These are phyloP conservation scores for Hirsutella minnesotensis DNA, from an alignment of 2,329 filamentous ascomycete genomes.

Conservation along the genomic window DNA sequence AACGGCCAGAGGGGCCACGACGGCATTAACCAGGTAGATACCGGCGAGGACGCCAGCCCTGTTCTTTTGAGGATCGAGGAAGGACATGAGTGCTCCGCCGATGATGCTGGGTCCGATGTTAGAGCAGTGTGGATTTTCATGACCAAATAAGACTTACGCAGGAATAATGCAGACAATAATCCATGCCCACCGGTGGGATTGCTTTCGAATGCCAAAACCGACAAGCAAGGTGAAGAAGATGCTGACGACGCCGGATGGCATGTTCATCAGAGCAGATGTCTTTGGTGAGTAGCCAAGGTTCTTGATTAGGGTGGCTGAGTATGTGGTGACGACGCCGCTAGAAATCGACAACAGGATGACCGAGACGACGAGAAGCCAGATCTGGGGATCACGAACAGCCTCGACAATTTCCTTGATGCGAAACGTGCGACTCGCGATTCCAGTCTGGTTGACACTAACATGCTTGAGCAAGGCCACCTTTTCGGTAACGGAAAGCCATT, in stretches of 20 bases:
- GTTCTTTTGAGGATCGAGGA: conserved; percentile 29
- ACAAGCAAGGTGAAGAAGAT: conserved; percentile 39
- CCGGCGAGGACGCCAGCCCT: conserved; percentile 33
- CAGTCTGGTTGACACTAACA: conserved; percentile 45
- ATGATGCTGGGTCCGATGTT: conserved; percentile 22
- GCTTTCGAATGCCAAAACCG: conserved; percentile 32
- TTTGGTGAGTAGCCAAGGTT: conserved; percentile 33
- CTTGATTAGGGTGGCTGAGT: conserved; percentile 40
- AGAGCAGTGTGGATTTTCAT: not conserved
- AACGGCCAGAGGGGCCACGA: conserved; percentile 31
- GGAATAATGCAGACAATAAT: conserved; percentile 35
- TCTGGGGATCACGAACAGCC: conserved; percentile 36
- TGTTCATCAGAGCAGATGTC: conserved; percentile 39
- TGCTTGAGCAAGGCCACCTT: conserved; percentile 39
- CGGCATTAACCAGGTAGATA: conserved; percentile 39
- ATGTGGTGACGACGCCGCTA: conserved; percentile 40
- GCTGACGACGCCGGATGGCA: conserved; percentile 38
- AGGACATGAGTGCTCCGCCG: conserved; percentile 41
- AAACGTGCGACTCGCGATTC: conserved; percentile 41
- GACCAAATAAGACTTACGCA: conserved; percentile 19
- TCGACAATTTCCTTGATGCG: conserved; percentile 40
- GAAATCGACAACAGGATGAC: conserved; percentile 39
- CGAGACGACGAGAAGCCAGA: conserved; percentile 36
- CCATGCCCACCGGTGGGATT: conserved; percentile 38
- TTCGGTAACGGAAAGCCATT: conserved; percentile 32